Base-by-base conservation (phyloP, 768 basidiomycete species). In the Trametes cubensis region DNA sequence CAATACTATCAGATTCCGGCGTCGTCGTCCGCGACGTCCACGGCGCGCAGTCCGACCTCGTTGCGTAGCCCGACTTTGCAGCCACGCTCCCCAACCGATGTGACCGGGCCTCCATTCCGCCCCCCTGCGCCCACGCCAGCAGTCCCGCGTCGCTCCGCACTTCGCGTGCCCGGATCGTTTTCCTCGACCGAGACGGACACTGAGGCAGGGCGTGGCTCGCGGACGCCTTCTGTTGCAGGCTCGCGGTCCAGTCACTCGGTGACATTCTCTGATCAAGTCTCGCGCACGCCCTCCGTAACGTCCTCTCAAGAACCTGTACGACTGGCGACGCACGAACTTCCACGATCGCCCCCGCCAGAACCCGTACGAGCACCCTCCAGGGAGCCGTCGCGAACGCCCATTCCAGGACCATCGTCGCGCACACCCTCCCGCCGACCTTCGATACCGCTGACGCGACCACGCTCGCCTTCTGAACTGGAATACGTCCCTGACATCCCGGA, bases 391-490 rank as follows among this genome's bases (percentile, higher is more conserved):
- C 56, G 46, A 23, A 57, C 46, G 2, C 56, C 56, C 7, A 47
- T 58, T 38, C 39, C 30, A 8, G 46, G 13, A 34, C 34, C 34
- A 2, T 13, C 38, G 21, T 58, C 56, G 38, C 46, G 34, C 34
- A 11, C 46, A n/a, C 56, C 56, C 23, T 40, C 39, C 6, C 56
- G 46, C 21, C 46, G 50, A 17, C 55, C 54, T 21, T 23, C 51
- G 15, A 4, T 28, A 6, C 55, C 42, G 20, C 59, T 26, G 2
- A 57, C 42, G 4, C 60, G 56, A 2, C 46, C 60, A 6, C 67
- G 64, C 20, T 62, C 69, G 3, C 69, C 71, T 4, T 70, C 69
- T 23, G 71, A 72, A 40, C 67, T 72, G 6, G 68, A 69, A 38
- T 72, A 72, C 50, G 52, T 63, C 3, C 71, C 71, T 40, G 58